Evolutionary conservation across 768 basidiomycete species (phyloP), one percentile per base, ranked within the genome.

Genomic region (Termitomyces sp.): DNA sequence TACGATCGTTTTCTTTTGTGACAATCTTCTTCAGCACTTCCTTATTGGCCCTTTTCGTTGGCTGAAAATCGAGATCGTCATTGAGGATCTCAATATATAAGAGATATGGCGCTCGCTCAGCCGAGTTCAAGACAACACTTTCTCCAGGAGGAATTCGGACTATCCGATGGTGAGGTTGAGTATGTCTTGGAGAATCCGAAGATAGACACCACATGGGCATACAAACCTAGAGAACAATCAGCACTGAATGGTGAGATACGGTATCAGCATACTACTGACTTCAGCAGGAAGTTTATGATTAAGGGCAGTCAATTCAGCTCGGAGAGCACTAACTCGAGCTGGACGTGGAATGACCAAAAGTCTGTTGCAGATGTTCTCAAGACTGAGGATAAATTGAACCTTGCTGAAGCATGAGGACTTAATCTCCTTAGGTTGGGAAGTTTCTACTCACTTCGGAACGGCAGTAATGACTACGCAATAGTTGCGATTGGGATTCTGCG

Each of bases 111-210:
- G 94, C 94, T 33, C 91, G 83, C 70, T 99, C 95, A 3, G 97
- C 97, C 18, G 96, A 98, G 67, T 99, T 99, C 25, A 99, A 80
- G 10, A 98, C 97, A 42, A 98, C 97, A 53, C 92, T 90, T 74
- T 99, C 97, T 13, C 95, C 93, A 3, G 97, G 96, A 11, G 96
- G 95, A 64, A 99, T 96, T 59, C 97, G 86, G 48, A 98, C 94
- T 49, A 99, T 92, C 40, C 93, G 88, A 67, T 98, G 94, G 67
- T 98, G 96, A 5, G 89, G 84, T 63, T 83, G 76, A 6, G 80
- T 75, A 38, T 76, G 70, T 36, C 70, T 69, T 23, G 77, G 74
- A 23, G 70, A 67, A 66, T 90, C 88, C 13, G 92, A 85, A 7
- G 90, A 86, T 11, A 79, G 68, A 64, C 90, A 92, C 90, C 91